phyloP scores from a whole-genome alignment of 768 basidiomycete genomes.

The Mycena amicta region DNA sequence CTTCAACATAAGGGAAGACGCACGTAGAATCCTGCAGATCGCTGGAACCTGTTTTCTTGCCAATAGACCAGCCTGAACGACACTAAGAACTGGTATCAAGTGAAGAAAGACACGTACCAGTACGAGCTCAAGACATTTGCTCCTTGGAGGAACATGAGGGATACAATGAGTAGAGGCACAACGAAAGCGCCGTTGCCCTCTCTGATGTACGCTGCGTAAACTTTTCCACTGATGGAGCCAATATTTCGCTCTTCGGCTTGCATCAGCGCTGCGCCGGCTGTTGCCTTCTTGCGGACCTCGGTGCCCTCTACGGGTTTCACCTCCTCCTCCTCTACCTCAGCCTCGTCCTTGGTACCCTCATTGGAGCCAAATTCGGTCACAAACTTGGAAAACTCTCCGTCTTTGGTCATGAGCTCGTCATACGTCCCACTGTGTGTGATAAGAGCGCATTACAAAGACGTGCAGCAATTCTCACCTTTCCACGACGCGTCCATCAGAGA shows the following conservation, averaged over 20 bases:
- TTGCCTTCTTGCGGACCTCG: constrained; percentile 38
- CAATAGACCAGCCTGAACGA: constrained; percentile 91
- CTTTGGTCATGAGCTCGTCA: constrained; percentile 60
- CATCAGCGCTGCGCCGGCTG: constrained; percentile 63
- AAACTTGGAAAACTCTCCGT: constrained; percentile 74
- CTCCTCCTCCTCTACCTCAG: constrained; percentile 44
- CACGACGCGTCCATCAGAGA: constrained; percentile 75
- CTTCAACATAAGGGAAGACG: constrained; percentile 25
- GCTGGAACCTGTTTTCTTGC: constrained; percentile 71
- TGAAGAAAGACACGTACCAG: no score
- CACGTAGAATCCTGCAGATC: constrained; percentile 72
- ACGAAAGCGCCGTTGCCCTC: constrained; percentile 71
- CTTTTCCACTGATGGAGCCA: constrained; percentile 60
- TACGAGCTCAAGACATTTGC: constrained; percentile 73
- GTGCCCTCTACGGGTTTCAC: constrained; percentile 37
- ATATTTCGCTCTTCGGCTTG: constrained; percentile 82
- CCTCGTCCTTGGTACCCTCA: constrained; percentile 53
- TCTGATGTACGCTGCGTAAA: constrained; percentile 64
- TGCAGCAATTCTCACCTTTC: constrained; percentile 45
- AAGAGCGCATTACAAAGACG: background rate
- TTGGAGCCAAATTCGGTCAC: constrained; percentile 77
- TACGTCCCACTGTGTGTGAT: constrained; percentile 59
- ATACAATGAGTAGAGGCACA: constrained; percentile 64
- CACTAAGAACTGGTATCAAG: no score
- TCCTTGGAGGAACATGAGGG: constrained; percentile 68